phyloP scores from a whole-genome alignment of 2,329 filamentous ascomycete species.

The Neonectria sp. region DNA sequence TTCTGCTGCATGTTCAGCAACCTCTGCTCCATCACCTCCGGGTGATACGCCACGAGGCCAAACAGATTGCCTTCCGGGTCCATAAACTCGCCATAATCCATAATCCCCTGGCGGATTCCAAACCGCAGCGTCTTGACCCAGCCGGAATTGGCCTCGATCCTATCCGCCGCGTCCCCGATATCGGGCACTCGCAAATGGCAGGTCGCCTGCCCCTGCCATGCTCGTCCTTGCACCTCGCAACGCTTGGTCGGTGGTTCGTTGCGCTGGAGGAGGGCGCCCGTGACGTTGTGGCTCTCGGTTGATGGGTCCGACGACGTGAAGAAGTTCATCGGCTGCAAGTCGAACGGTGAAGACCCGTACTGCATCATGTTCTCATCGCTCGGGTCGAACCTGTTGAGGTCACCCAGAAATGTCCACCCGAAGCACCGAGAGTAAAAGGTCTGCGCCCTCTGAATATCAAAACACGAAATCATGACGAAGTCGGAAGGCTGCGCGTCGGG shows the following conservation, averaged over 20 bases:
- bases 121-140: slow-evolving; percentile 43
- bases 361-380: slow-evolving; percentile 32
- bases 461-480: slow-evolving; percentile 45
- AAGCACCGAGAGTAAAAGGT: slow-evolving; percentile 45
- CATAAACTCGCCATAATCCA: slow-evolving; percentile 47
- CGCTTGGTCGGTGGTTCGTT: neutral
- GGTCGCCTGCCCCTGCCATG: slow-evolving; percentile 2
- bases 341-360: slow-evolving; percentile 43
- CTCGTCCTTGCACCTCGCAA: slow-evolving; percentile 3
- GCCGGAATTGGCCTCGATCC: slow-evolving; percentile 40
- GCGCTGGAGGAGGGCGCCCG: slow-evolving; percentile 41
- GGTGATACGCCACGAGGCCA: slow-evolving; percentile 43
- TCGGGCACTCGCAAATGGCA: slow-evolving; percentile 46
- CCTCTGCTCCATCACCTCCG: slow-evolving; percentile 15
- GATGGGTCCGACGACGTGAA: slow-evolving; percentile 32
- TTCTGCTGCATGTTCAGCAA: slow-evolving; percentile 18
- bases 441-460: slow-evolving; percentile 40
- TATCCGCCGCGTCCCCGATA: slow-evolving; percentile 40
- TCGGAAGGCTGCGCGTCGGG: slow-evolving; percentile 24
- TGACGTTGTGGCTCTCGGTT: slow-evolving; percentile 6
- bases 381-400: slow-evolving; percentile 37
- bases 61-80: slow-evolving; percentile 47
- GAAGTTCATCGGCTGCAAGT: slow-evolving; percentile 44
- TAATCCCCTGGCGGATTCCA: slow-evolving; percentile 43
- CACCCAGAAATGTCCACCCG: slow-evolving; percentile 43